phyloP scores from a whole-genome alignment of 164 flowering plant genomes.

The Macadamia integrifolia region DNA sequence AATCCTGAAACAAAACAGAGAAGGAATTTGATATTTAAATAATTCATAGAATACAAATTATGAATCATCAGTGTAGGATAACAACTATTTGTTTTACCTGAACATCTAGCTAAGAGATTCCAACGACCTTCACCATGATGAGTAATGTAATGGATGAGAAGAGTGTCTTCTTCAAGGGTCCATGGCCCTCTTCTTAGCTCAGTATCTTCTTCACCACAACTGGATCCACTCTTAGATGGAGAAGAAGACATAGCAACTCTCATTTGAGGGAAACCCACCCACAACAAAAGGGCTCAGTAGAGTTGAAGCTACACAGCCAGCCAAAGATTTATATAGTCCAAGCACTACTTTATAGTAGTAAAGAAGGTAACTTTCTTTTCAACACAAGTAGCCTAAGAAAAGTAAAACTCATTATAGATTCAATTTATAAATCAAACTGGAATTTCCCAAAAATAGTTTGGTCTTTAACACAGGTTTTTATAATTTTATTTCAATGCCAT shows the following conservation, averaged over 20 bases:
- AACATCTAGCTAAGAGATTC: constrained; percentile 59
- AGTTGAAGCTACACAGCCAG: constrained; percentile 9
- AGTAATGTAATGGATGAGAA: constrained; percentile 50
- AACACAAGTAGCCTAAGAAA: constrained; percentile 5
- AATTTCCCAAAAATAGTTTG: not conserved
- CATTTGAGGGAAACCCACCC: not conserved
- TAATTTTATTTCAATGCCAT: too few species aligned
- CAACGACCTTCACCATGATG: constrained; percentile 76
- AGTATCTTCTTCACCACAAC: constrained; percentile 29
- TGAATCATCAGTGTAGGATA: not conserved
- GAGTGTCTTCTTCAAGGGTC: constrained; percentile 80
- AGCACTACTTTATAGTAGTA: not conserved
- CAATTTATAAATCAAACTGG: not conserved
- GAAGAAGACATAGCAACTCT: constrained; percentile 20
- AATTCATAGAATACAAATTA: not conserved
- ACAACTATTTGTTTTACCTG: constrained; percentile 37
- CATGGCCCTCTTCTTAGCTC: constrained; percentile 91
- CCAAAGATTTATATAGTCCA: constrained; percentile 17
- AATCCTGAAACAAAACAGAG: constrained; percentile 34
- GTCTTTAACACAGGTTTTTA: too few species aligned
- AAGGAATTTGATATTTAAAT: not conserved
- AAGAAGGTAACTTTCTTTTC: constrained; percentile 8
- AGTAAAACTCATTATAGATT: constrained; percentile 6
- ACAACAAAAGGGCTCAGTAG: not conserved
- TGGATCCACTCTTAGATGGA: constrained; percentile 8